These are phyloP conservation scores for Zygoascus biomembranicola DNA, from an alignment of 805 yeast genomes.

Conservation along the genomic window DNA sequence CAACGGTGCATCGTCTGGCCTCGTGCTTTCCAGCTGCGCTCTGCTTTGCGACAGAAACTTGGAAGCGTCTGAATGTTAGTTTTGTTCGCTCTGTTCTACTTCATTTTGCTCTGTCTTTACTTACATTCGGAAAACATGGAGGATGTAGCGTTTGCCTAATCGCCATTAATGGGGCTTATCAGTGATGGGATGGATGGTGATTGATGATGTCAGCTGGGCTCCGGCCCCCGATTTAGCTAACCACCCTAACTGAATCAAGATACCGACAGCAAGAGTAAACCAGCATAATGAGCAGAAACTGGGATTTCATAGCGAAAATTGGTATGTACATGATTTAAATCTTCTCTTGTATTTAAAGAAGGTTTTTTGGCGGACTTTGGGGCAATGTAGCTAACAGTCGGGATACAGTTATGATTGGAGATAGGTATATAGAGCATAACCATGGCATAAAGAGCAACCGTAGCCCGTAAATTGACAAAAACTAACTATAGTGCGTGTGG, in stretches of 20 bases:
- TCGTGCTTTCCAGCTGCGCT: conserved; percentile 22
- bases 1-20: conserved; percentile 20
- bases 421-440: conserved; percentile 22
- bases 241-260: neutral
- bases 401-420: conserved; percentile 28
- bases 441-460: neutral
- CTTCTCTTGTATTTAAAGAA: no score
- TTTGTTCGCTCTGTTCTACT: no score
- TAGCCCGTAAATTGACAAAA: neutral
- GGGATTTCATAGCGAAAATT: conserved; percentile 30
- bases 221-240: neutral
- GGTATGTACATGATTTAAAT: no score
- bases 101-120: conserved; percentile 1
- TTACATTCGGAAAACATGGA: conserved; percentile 22
- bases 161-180: neutral
- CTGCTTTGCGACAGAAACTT: conserved; percentile 29
- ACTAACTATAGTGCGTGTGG: conserved; percentile 26
- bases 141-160: neutral
- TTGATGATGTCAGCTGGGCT: neutral
- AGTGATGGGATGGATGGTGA: neutral
- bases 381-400: no score
- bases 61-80: conserved; percentile 26
- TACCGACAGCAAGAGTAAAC: neutral
- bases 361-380: no score
- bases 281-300: conserved; percentile 4